Evolutionary conservation across 257 asterid genomes (phyloP).

Genomic region (Solanum tacnaense): DNA sequence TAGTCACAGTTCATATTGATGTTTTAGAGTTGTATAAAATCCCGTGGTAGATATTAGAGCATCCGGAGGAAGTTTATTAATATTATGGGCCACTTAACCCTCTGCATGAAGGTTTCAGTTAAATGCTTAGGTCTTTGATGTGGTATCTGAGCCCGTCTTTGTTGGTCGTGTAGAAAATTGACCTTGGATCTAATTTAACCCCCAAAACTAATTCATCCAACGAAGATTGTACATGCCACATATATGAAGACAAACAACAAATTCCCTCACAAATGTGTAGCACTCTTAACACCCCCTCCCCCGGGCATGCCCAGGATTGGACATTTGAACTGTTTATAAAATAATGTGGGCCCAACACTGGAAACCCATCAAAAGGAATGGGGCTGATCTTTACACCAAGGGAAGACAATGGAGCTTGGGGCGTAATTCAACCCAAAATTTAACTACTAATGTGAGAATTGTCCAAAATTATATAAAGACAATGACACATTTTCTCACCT

Average conservation of each 20-base stretch:
- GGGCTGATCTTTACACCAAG: not conserved
- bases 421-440: not conserved
- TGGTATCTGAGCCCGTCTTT: not conserved
- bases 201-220: not conserved
- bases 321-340: not conserved
- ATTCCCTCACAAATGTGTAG: not conserved
- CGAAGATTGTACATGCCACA: not conserved
- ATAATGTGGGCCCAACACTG: not conserved
- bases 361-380: not conserved
- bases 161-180: not conserved
- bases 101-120: not conserved
- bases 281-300: not conserved
- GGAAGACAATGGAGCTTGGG: not conserved
- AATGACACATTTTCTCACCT: not conserved
- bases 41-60: not conserved
- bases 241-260: not conserved
- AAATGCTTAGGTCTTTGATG: not conserved
- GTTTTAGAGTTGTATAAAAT: not conserved
- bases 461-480: not conserved
- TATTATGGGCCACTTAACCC: not conserved
- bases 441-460: not conserved
- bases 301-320: not conserved
- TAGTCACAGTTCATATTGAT: not conserved
- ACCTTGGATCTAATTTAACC: not conserved
- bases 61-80: not conserved